Percentiles rank a stretch among this genome's conserved stretches.
Evolutionary conservation across 2,329 filamentous ascomycete genomes (phyloP).

Genomic region (Microsporum canis): DNA sequence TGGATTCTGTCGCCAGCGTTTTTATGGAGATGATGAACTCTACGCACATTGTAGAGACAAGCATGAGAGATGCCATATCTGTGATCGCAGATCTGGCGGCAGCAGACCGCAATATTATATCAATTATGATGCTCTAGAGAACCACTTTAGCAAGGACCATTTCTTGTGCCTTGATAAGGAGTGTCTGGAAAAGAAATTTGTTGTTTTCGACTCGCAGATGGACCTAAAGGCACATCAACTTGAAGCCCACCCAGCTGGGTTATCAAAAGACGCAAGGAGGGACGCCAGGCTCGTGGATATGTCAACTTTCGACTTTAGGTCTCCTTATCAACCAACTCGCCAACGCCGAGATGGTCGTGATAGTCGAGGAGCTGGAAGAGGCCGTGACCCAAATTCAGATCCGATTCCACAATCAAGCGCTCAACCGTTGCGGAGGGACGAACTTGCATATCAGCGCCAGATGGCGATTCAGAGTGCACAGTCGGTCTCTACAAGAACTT

Average conservation of each 20-base stretch:
- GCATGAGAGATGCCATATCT: constrained; percentile 91
- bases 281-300: constrained; percentile 82
- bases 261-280: constrained; percentile 72
- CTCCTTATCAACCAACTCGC: constrained; percentile 55
- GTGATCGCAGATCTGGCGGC: constrained; percentile 55
- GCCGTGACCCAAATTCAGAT: constrained; percentile 79
- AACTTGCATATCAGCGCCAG: constrained; percentile 82
- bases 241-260: constrained; percentile 62
- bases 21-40: constrained; percentile 92
- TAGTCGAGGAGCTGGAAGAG: constrained; percentile 50
- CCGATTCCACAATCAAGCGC: constrained; percentile 63
- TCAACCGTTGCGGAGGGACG: constrained; percentile 70
- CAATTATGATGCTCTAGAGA: constrained; percentile 74
- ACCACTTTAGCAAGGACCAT: constrained; percentile 80
- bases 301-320: constrained; percentile 68
- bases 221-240: constrained; percentile 91
- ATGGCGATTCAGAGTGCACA: constrained; percentile 84
- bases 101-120: constrained; percentile 80
- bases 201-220: constrained; percentile 90
- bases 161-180: constrained; percentile 74
- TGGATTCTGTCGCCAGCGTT: constrained; percentile 79
- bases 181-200: constrained; percentile 93
- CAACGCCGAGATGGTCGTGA: constrained; percentile 42
- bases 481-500: constrained; percentile 65
- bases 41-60: constrained; percentile 87